Percentiles rank a stretch among this genome's conserved stretches.
Evolutionary conservation across 345 rosid species (phyloP).

Genomic region (Clausena lansium): DNA sequence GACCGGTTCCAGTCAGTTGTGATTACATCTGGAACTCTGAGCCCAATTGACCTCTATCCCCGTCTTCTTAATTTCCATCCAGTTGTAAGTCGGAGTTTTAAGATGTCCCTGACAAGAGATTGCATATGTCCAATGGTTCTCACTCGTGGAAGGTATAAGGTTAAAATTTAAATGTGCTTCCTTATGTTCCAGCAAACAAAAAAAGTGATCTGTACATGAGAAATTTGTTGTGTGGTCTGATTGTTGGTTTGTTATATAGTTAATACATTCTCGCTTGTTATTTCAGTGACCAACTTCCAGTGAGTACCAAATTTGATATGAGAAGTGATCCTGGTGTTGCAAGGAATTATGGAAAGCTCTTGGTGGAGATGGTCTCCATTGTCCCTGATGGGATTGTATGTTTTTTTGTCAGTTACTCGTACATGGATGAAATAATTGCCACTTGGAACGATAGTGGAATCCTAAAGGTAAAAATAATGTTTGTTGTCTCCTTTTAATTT

Average conservation of each 20-base stretch:
- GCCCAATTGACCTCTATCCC: slow-evolving; percentile 96
- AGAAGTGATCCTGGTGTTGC: slow-evolving; percentile 98
- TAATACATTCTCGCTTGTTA: slow-evolving; percentile 17
- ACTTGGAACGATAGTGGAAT: slow-evolving; percentile 91
- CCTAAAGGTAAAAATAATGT: slow-evolving; percentile 54
- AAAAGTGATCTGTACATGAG: not conserved
- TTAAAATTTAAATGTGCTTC: not conserved
- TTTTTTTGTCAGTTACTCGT: slow-evolving; percentile 96
- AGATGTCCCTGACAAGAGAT: slow-evolving; percentile 95
- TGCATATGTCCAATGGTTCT: slow-evolving; percentile 99
- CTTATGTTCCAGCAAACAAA: not conserved
- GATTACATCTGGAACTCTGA: slow-evolving; percentile 94
- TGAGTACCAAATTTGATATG: slow-evolving; percentile 99
- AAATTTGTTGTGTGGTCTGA: not conserved
- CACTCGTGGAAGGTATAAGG: slow-evolving; percentile 84
- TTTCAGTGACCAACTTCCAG: slow-evolving; percentile 96
- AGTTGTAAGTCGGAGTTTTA: slow-evolving; percentile 94
- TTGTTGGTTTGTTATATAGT: slow-evolving; percentile 5
- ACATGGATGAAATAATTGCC: slow-evolving; percentile 96
- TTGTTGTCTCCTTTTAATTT: not conserved
- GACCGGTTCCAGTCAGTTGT: slow-evolving; percentile 97
- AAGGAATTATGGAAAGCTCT: slow-evolving; percentile 94
- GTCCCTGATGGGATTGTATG: slow-evolving; percentile 99
- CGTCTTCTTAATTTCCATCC: slow-evolving; percentile 97
- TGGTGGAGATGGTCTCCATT: slow-evolving; percentile 91